Evolutionary conservation across 805 yeast genomes (phyloP).

Genomic region (Candida adriatica): DNA sequence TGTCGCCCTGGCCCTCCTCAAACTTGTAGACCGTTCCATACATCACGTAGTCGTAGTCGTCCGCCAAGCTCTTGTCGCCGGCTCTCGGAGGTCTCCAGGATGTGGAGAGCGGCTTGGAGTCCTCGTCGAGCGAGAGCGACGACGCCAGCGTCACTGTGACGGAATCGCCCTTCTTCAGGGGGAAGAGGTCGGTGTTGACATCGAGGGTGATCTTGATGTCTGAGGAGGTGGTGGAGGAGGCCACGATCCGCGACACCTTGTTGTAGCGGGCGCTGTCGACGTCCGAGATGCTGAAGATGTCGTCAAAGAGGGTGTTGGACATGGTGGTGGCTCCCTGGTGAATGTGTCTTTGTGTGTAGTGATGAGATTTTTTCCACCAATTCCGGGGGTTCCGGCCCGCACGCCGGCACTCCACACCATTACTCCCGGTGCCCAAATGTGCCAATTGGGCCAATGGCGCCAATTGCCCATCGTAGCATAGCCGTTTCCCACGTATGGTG

Average conservation of each 20-base stretch:
- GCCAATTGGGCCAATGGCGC: too few relatives aligned
- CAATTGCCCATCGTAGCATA: too few relatives aligned
- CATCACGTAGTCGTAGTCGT: conserved; percentile 97
- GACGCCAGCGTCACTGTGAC: conserved; percentile 87
- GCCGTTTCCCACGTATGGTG: too few relatives aligned
- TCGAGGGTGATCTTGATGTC: conserved; percentile 83
- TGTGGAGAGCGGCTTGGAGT: conserved; percentile 31
- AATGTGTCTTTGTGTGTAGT: too few relatives aligned
- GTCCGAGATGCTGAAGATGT: conserved; percentile 78
- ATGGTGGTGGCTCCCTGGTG: conserved; percentile 22
- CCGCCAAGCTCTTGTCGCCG: conserved; percentile 82
- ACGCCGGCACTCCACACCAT: too few relatives aligned
- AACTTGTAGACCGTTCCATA: conserved; percentile 96
- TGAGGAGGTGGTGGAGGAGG: conserved; percentile 72
- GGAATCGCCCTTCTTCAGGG: conserved; percentile 68
- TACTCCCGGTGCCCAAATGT: too few relatives aligned
- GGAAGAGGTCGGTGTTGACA: conserved; percentile 87
- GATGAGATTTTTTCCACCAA: too few relatives aligned
- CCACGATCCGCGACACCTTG: conserved; percentile 84
- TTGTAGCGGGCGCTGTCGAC: conserved; percentile 88
- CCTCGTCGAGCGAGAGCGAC: conserved; percentile 49
- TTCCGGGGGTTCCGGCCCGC: too few relatives aligned
- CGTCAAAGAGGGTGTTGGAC: conserved; percentile 85
- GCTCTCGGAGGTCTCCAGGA: conserved; percentile 60
- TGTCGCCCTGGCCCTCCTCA: conserved; percentile 69